phyloP scores from a whole-genome alignment of 345 rosid species.

The Arabis hirsuta region DNA sequence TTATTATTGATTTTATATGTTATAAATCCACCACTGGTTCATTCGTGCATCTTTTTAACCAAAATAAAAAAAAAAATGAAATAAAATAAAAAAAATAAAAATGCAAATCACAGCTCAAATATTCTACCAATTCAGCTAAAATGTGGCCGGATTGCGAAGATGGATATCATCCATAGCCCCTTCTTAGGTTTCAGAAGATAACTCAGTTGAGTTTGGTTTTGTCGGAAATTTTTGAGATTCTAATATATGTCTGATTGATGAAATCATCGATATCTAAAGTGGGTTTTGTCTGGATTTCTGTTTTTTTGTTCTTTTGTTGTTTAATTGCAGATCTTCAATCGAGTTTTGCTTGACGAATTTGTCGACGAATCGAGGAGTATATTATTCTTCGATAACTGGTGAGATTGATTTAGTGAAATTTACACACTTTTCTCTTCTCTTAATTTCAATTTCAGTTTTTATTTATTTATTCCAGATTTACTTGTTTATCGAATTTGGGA shows the following conservation, averaged over 20 bases:
- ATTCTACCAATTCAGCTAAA: conserved; percentile 35
- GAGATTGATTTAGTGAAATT: conserved; percentile 26
- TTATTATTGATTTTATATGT: conserved; percentile 32
- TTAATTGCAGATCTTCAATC: conserved; percentile 35
- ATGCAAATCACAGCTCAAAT: conserved; percentile 31
- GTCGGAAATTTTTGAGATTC: background rate
- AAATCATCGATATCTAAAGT: conserved; percentile 29
- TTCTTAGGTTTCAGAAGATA: background rate
- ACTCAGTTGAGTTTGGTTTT: conserved; percentile 25
- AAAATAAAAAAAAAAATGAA: background rate
- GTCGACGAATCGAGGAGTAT: background rate
- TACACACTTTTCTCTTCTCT: background rate
- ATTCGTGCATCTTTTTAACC: conserved; percentile 39
- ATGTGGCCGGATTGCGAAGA: conserved; percentile 22
- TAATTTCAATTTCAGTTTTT: conserved; percentile 13
- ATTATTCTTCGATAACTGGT: conserved; percentile 23
- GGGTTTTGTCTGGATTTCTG: conserved; percentile 25
- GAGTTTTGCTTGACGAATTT: conserved; percentile 18
- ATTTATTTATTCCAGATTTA: background rate
- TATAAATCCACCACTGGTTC: conserved; percentile 41
- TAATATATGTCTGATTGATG: conserved; percentile 26
- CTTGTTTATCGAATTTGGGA: conserved; percentile 7
- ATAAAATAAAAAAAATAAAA: background rate
- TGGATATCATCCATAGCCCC: conserved; percentile 30
- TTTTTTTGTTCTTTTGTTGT: background rate